Conservation (phyloP, 1,284 basidiomycete species). For the Xerocomus nothofagi region DNA sequence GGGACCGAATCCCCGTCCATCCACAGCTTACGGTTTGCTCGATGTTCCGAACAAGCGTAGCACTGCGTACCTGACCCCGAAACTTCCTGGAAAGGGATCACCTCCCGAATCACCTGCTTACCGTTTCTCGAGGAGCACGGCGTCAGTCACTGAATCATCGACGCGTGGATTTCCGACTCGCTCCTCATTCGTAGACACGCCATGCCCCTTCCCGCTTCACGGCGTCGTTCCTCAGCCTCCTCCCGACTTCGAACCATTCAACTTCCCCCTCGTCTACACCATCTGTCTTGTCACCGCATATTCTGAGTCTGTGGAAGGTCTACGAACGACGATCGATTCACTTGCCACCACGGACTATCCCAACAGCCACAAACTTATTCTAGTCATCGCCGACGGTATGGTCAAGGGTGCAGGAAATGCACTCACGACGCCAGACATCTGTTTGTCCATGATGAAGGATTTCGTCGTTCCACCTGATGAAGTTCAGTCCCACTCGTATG, state of each 20-base stretch:
- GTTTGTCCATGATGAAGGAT: conserved; percentile 97
- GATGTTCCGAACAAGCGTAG: conserved; percentile 65
- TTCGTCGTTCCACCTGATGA: conserved; percentile 82
- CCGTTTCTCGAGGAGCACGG: conserved; percentile 79
- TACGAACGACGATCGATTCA: conserved; percentile 96
- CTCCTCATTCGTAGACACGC: conserved; percentile 57
- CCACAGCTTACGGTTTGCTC: conserved; percentile 75
- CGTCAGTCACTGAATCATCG: conserved; percentile 57
- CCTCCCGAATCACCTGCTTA: conserved; percentile 78
- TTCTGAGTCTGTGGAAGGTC: conserved; percentile 95
- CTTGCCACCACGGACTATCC: conserved; percentile 98
- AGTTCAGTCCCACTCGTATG: conserved; percentile 94
- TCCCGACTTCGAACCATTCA: conserved; percentile 91
- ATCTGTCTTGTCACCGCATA: conserved; percentile 99
- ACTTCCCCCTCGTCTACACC: conserved; percentile 91
- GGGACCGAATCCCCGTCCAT: conserved; percentile 60
- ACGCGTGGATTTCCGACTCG: conserved; percentile 38
- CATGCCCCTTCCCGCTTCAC: conserved; percentile 89
- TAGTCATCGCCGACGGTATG: conserved; percentile 98
- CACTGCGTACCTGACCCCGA: conserved; percentile 58
- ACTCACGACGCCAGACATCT: conserved; percentile 92
- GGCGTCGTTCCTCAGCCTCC: conserved; percentile 94
- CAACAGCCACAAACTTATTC: conserved; percentile 94
- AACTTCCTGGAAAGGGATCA: conserved; percentile 49
- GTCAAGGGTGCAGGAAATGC: conserved; percentile 93